phyloP scores from a whole-genome alignment of 345 rosid species.

The Boechera retrofracta region DNA sequence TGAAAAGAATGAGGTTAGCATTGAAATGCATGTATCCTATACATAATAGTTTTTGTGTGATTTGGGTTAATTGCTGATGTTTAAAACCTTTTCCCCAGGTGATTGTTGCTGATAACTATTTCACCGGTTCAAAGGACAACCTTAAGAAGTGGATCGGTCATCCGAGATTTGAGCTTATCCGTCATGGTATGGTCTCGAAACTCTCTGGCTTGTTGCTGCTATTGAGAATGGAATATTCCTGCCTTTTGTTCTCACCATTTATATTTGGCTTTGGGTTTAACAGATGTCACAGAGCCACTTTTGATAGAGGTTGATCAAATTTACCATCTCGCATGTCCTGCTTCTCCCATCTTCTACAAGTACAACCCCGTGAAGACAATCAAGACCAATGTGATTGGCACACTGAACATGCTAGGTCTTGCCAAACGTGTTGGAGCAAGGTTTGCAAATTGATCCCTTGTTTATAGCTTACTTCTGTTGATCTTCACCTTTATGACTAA shows the following conservation, averaged over 20 bases:
- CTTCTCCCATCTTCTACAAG: conserved; percentile 95
- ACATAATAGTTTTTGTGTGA: too few species aligned
- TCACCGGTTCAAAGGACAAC: conserved; percentile 92
- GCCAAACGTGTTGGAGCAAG: conserved; percentile 99
- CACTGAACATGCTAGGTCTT: conserved; percentile 97
- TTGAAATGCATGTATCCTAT: not conserved
- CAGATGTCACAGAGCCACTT: conserved; percentile 88
- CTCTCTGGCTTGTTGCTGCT: conserved; percentile 13
- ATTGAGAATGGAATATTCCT: not conserved
- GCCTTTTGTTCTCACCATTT: not conserved
- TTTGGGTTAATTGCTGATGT: too few species aligned
- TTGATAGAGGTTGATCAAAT: conserved; percentile 92
- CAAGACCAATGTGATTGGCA: conserved; percentile 97
- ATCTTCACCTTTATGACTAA: not conserved
- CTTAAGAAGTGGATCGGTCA: conserved; percentile 90
- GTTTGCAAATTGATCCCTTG: conserved; percentile 40
- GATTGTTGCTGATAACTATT: conserved; percentile 88
- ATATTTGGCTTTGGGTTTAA: conserved; percentile 30
- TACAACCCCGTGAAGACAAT: conserved; percentile 98
- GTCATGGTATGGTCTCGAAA: conserved; percentile 67
- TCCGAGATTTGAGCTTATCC: conserved; percentile 96
- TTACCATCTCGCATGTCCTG: conserved; percentile 99
- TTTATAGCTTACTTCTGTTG: not conserved
- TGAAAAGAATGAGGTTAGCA: conserved; percentile 88
- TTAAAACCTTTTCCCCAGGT: conserved; percentile 52